Percentiles rank a stretch among this genome's conserved stretches.
phyloP scores from a whole-genome alignment of 768 basidiomycete genomes.

The Hirschioporus abietinus region DNA sequence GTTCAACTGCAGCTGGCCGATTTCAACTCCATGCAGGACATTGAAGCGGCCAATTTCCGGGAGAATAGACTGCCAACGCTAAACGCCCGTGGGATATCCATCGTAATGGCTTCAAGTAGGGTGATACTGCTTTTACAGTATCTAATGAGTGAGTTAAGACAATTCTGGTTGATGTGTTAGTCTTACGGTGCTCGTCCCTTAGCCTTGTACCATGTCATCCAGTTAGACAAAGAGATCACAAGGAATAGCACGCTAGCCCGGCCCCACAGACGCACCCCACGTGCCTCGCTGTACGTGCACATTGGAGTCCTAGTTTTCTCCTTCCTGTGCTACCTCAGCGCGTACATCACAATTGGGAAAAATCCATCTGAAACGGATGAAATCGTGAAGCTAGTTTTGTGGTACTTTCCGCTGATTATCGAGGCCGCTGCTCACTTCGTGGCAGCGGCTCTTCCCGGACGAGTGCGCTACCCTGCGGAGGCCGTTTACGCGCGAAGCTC shows the following conservation, averaged over 20 bases:
- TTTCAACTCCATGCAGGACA: neutral
- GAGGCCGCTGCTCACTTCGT: neutral
- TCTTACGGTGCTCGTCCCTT: neutral
- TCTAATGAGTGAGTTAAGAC: slow-evolving; percentile 1
- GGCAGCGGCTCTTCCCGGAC: neutral
- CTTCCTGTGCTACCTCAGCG: slow-evolving; percentile 2
- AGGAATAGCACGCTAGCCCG: neutral
- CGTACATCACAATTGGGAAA: neutral
- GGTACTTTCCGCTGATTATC: slow-evolving; percentile 1
- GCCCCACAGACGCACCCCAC: neutral
- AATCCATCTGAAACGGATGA: neutral
- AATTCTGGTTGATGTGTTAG: neutral
- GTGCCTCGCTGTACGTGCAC: neutral
- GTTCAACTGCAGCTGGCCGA: neutral
- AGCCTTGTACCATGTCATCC: neutral
- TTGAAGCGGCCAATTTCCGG: neutral
- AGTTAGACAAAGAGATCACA: neutral
- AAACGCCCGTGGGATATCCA: slow-evolving; percentile 6
- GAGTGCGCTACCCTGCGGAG: slow-evolving; percentile 2
- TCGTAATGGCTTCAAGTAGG: slow-evolving; percentile 2
- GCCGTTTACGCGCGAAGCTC: slow-evolving; percentile 2
- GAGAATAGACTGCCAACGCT: slow-evolving; percentile 1
- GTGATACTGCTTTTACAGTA: slow-evolving; percentile 3
- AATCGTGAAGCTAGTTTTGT: slow-evolving; percentile 1
- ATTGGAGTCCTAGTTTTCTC: neutral